Conservation (phyloP, 2,329 filamentous ascomycete species). For the Neofusicoccum parvum region DNA sequence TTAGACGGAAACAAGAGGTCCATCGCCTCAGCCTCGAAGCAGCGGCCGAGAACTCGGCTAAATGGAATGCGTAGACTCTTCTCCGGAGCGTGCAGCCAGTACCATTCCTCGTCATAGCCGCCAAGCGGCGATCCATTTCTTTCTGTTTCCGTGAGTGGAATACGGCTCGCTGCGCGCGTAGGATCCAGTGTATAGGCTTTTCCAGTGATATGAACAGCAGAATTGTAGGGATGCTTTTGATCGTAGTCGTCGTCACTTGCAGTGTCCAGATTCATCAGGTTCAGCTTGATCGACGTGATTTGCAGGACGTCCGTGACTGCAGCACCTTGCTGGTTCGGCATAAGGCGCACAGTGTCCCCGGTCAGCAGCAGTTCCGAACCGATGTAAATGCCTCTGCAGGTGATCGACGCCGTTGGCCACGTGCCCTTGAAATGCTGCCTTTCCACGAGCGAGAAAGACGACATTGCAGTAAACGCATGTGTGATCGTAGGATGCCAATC, state of each 20-base stretch:
- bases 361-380: constrained; percentile 58
- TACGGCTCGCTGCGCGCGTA: constrained; percentile 24
- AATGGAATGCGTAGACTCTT: constrained; percentile 52
- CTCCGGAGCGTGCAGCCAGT: constrained; percentile 47
- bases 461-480: constrained; percentile 56
- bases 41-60: constrained; percentile 56
- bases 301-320: constrained; percentile 55
- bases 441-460: constrained; percentile 56
- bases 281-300: constrained; percentile 56
- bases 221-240: constrained; percentile 49
- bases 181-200: constrained; percentile 36
- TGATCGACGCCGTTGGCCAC: constrained; percentile 59
- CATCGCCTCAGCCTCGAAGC: constrained; percentile 55
- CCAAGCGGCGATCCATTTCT: constrained; percentile 32
- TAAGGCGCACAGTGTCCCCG: constrained; percentile 58
- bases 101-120: constrained; percentile 54
- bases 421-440: constrained; percentile 55
- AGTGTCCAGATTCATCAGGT: constrained; percentile 51
- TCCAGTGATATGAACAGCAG: constrained; percentile 52
- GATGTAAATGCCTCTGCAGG: constrained; percentile 57
- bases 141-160: neutral
- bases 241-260: constrained; percentile 50
- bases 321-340: constrained; percentile 29
- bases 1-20: constrained; percentile 41
- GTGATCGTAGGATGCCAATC: constrained; percentile 57